Conservation (phyloP, 169 alveolate species). For the Babesia caballi region DNA sequence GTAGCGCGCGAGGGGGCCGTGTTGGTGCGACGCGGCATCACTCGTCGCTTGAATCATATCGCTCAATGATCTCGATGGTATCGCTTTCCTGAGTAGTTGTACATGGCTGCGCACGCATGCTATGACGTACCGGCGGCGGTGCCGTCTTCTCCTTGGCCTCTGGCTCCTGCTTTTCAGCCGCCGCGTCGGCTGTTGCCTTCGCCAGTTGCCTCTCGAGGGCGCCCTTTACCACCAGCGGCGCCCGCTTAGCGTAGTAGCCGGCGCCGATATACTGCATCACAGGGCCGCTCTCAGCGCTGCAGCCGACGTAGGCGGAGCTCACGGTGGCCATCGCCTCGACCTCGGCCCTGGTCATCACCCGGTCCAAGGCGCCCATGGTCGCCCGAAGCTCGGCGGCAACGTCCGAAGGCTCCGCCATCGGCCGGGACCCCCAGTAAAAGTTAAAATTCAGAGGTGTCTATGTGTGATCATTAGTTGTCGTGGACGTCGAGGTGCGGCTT, state of each 20-base stretch:
- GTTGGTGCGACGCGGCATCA: not conserved
- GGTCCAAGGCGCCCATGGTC: constrained; percentile 6
- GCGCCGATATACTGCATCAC: constrained; percentile 33
- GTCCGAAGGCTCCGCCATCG: not conserved
- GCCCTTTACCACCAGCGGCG: constrained; percentile 14
- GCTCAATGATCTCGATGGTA: constrained; percentile 47
- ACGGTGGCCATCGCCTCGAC: constrained; percentile 12
- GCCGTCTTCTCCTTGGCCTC: not conserved
- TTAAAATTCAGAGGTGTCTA: not conserved
- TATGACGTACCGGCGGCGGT: not conserved
- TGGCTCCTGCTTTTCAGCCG: not conserved
- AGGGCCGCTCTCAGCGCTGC: constrained; percentile 36
- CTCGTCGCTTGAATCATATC: constrained; percentile 37
- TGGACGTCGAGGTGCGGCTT: constrained; percentile 35
- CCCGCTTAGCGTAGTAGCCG: constrained; percentile 33
- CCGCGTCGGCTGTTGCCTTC: not conserved
- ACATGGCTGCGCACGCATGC: not conserved
- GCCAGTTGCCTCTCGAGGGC: not conserved
- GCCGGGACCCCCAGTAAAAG: not conserved
- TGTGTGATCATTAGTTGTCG: constrained; percentile 7
- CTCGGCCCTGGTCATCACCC: constrained; percentile 7
- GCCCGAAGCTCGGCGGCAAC: not conserved
- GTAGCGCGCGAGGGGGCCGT: not conserved
- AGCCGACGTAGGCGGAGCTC: constrained; percentile 3
- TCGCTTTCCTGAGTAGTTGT: constrained; percentile 10